Conservation (phyloP, 768 basidiomycete genomes). For the Brasilioporus rufonigricans region DNA sequence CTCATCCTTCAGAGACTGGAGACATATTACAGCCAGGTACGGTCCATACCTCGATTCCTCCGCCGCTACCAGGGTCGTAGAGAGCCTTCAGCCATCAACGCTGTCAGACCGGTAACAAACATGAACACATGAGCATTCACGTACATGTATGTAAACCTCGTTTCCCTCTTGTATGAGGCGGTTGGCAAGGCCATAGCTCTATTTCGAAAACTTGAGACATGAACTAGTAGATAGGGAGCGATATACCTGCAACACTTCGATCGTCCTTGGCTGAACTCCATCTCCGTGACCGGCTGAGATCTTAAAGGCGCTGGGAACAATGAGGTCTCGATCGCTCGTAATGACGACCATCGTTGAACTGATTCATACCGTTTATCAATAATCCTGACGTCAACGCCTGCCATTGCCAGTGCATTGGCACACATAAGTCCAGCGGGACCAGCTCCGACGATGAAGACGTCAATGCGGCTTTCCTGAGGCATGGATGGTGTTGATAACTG, state of each 20-base stretch:
- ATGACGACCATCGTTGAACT: background rate
- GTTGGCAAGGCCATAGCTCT: conserved; percentile 37
- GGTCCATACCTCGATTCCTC: conserved; percentile 56
- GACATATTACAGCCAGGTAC: background rate
- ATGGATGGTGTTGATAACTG: too few relatives aligned
- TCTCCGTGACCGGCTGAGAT: conserved; percentile 45
- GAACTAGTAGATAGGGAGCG: conserved; percentile 23
- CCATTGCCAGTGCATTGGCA: conserved; percentile 48
- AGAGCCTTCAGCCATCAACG: conserved; percentile 57
- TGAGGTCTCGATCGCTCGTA: background rate
- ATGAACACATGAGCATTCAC: conserved; percentile 70
- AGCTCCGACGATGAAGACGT: conserved; percentile 48
- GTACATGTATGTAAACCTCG: too few relatives aligned
- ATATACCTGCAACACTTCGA: too few relatives aligned
- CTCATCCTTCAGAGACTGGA: background rate
- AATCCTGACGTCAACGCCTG: conserved; percentile 44
- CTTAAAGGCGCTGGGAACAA: conserved; percentile 26
- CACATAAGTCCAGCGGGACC: conserved; percentile 74
- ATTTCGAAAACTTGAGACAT: too few relatives aligned
- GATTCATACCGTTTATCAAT: conserved; percentile 43
- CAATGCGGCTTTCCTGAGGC: conserved; percentile 25
- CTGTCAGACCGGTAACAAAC: too few relatives aligned
- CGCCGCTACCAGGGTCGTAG: conserved; percentile 59
- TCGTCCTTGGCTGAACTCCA: too few relatives aligned
- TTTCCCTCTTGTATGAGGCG: conserved; percentile 57